Evolutionary conservation across 371 early-diverging fungal species (phyloP).

Genomic region (Mucor racemosus): DNA sequence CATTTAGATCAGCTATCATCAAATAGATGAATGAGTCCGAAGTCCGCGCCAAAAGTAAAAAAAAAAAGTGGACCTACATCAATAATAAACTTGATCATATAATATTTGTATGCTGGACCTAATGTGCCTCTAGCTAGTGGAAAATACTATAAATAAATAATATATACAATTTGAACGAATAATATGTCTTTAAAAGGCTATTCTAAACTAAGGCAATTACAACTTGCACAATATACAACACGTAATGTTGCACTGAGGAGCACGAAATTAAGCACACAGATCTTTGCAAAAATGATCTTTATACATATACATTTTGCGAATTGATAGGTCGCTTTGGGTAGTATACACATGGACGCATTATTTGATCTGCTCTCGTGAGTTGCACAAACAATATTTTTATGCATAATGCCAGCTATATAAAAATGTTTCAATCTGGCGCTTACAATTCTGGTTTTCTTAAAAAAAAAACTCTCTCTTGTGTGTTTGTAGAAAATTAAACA

Average conservation of each 20-base stretch:
- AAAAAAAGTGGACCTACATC: too few relatives aligned
- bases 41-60: background rate
- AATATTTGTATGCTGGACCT: too few relatives aligned
- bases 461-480: too few relatives aligned
- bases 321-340: too few relatives aligned
- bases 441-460: background rate
- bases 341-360: background rate
- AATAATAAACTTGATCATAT: too few relatives aligned
- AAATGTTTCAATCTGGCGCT: background rate
- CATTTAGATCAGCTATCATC: background rate
- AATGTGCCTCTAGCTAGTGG: too few relatives aligned
- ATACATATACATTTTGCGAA: background rate
- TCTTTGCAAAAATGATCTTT: background rate
- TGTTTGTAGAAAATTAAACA: too few relatives aligned
- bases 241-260: background rate
- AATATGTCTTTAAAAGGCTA: slow-evolving; percentile 3
- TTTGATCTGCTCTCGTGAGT: slow-evolving; percentile 1
- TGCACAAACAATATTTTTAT: slow-evolving; percentile 1
- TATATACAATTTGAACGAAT: slow-evolving; percentile 8
- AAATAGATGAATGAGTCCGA: background rate
- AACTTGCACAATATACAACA: background rate
- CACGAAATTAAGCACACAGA: background rate
- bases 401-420: background rate
- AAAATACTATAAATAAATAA: slow-evolving; percentile 9
- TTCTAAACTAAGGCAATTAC: background rate